Base-by-base conservation (phyloP, 495 filamentous ascomycete species). In the Penicillium longicatenatum region DNA sequence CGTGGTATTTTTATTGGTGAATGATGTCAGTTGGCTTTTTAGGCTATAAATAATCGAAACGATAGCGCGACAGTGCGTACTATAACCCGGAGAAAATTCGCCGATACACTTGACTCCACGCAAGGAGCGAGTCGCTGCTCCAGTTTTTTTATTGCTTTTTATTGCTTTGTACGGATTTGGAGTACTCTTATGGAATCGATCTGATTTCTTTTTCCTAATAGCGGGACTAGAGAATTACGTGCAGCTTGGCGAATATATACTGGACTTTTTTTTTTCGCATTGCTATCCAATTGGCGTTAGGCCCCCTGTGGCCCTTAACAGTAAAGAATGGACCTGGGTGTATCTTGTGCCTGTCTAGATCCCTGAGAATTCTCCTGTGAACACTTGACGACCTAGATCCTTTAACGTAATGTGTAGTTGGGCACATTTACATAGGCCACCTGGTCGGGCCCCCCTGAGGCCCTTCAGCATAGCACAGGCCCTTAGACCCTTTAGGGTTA, bases 31-130 rank as follows among this genome's bases (percentile, higher is more conserved):
- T 4, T 39, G 37, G n/a, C n/a, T 11, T 12, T 35, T 35, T 11
- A 14, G 37, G 22, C 54, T 60, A 58, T 52, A 61, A 59, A 61
- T 64, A 51, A 52, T 20, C 20, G 48, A 58, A 58, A 65, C 55
- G 39, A 52, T 58, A 48, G 62, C 50, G 61, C 20, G 50, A 54
- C 14, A 12, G 14, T 54, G 54, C 43, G 51, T 42, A 21, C 41
- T 49, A 41, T 21, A 21, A 46, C 33, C 44, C 54, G 45, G 43
- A 31, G 42, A 4, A 30, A 64, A 59, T 45, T 62, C 58, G 55
- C 62, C 59, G 59, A 61, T 39, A 35, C 26, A 26, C 26, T 26
- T 26, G n/a, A 33, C 52, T 31, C 30, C 17, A 62, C 51, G 63
- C 50, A 65, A 65, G 63, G 63, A 60, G 60, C 14, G 39, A 24